Base-by-base conservation (phyloP, 257 asterid species). In the Hygrophila difformis region DNA sequence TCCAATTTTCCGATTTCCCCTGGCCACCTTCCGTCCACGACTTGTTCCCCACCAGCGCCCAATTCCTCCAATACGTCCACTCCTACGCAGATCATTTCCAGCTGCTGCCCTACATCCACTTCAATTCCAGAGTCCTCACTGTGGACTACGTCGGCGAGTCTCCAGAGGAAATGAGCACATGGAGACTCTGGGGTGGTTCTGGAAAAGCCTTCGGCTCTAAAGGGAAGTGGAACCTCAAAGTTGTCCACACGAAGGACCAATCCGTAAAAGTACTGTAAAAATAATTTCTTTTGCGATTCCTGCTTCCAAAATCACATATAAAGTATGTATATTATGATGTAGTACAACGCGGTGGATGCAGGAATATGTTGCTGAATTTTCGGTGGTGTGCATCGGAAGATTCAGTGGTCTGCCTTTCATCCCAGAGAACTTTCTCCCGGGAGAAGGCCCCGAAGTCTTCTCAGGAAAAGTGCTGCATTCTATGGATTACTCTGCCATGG, bases 1-100 rank as follows among this genome's bases (percentile, higher is more conserved):
- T 58, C 57, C 55, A 71, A 45, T 80, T 80, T 23, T 67, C 81
- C 4, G 92, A 76, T 73, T 71, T 76, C 34, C 81, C 81, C 24
- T 80, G 92, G 92, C 76, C 86, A 18, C 29, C 60, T 8, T 70
- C 78, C 16, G 73, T 70, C 5, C 12, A 40, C 18, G 81, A 74
- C 0, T n/a, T 18, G 1, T 60, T 19, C 33, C 83, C 92, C 3
- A 21, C 9, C 0, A 67, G 35, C 28, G 12, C 51, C 6, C 59
- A 68, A 21, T 59, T 76, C 0, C 18, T 61, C 23, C 57, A 66
- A 10, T 82, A 82, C 34, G 39, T 75, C 3, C 64, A 70, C 6
- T 66, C 76, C 8, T 82, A 82, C 43, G 85, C 93, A 8, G 49
- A 51, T 0, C 68, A 68, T 7, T 78, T 82, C 36, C 52, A 47